phyloP scores from a whole-genome alignment of 495 filamentous ascomycete species.

The Hyaloscypha finlandica region DNA sequence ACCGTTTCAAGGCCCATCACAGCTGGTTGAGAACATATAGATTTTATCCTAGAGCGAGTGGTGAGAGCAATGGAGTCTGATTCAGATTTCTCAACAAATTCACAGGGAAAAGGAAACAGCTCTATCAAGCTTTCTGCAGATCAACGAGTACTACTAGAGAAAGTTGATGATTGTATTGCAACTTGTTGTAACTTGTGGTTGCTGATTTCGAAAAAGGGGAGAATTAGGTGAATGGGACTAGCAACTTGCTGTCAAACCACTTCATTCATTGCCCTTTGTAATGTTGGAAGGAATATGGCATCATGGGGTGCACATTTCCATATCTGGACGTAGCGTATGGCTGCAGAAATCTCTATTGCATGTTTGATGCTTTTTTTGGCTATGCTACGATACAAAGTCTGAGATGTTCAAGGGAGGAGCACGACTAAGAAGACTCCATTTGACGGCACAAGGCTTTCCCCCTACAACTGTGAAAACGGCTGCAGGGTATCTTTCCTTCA shows the following conservation, averaged over 20 bases:
- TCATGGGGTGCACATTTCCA: background rate
- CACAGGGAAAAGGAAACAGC: too few relatives aligned
- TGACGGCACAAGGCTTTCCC: constrained; percentile 88
- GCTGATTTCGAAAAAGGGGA: background rate
- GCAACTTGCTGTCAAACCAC: constrained; percentile 33
- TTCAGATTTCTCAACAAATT: too few relatives aligned
- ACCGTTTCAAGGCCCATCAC: too few relatives aligned
- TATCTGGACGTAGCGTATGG: background rate
- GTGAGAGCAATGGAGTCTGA: too few relatives aligned
- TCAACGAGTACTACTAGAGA: too few relatives aligned
- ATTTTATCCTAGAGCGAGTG: too few relatives aligned
- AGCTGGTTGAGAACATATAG: too few relatives aligned
- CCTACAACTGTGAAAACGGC: constrained; percentile 56
- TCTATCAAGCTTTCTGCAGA: too few relatives aligned
- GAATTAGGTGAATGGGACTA: background rate
- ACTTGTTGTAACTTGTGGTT: background rate
- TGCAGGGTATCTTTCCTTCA: constrained; percentile 93
- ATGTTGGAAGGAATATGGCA: background rate
- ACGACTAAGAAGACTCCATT: constrained; percentile 23
- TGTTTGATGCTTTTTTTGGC: background rate
- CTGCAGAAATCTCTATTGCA: constrained; percentile 3
- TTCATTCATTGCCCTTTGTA: background rate
- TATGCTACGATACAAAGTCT: background rate
- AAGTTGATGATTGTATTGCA: too few relatives aligned
- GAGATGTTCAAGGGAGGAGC: constrained; percentile 17